phyloP scores from a whole-genome alignment of 1,139 yeast species.

The Meyerozyma carpophila region DNA sequence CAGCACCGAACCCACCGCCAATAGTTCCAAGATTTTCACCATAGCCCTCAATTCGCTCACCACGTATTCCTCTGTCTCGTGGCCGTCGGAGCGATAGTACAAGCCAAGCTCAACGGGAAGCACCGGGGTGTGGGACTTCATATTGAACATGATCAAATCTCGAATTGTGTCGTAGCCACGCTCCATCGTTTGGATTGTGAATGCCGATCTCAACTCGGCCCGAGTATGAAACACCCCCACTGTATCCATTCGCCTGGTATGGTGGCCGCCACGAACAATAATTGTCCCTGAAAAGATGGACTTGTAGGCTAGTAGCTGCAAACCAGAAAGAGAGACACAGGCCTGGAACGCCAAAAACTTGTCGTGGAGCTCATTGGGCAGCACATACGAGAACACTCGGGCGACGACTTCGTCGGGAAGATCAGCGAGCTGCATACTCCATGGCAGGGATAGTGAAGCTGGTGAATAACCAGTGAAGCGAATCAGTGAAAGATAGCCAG shows the following conservation, averaged over 20 bases:
- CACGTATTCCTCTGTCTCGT: constrained; percentile 8
- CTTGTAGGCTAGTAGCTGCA: constrained; percentile 6
- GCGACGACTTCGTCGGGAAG: constrained; percentile 12
- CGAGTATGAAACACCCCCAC: background rate
- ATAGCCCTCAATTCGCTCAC: background rate
- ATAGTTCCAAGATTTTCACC: constrained; percentile 14
- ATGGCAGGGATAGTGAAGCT: background rate
- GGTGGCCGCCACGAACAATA: constrained; percentile 3
- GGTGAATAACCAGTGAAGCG: no score
- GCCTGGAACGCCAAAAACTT: constrained; percentile 9
- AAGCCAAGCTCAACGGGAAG: constrained; percentile 14
- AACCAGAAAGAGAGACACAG: constrained; percentile 1
- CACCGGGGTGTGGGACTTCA: constrained; percentile 6
- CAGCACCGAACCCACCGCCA: constrained; percentile 14
- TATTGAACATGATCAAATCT: constrained; percentile 9
- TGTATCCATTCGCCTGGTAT: constrained; percentile 1
- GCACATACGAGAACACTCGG: constrained; percentile 7
- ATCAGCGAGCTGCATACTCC: background rate
- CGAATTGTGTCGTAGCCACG: constrained; percentile 8
- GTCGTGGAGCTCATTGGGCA: constrained; percentile 9
- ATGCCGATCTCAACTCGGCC: background rate
- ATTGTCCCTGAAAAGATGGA: constrained; percentile 4
- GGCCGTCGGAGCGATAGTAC: constrained; percentile 4
- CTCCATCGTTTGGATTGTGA: background rate
- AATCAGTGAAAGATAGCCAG: no score